These are phyloP conservation scores for Candida pseudoglaebosa DNA, from an alignment of 805 yeast species.

Conservation along the genomic window DNA sequence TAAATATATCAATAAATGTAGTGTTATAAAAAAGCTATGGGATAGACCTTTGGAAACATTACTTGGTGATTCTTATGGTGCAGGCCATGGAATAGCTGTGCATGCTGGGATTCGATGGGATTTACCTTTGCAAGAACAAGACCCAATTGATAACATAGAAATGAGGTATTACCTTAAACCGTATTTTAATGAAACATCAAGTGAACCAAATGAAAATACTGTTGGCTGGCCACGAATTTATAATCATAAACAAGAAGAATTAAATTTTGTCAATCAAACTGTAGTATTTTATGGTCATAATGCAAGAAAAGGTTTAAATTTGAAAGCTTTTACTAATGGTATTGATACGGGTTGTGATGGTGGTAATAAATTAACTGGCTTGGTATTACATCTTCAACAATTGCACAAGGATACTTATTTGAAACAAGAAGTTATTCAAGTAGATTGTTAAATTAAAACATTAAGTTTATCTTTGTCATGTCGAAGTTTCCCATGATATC, in stretches of 20 bases:
- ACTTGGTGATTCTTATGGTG: slow-evolving; percentile 18
- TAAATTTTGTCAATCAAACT: slow-evolving; percentile 26
- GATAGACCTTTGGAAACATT: slow-evolving; percentile 44
- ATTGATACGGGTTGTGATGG: slow-evolving; percentile 79
- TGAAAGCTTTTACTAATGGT: slow-evolving; percentile 68
- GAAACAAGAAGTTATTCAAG: slow-evolving; percentile 22
- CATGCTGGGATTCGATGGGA: slow-evolving; percentile 84
- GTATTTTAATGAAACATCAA: slow-evolving; percentile 54
- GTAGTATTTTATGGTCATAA: slow-evolving; percentile 85
- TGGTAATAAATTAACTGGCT: slow-evolving; percentile 67
- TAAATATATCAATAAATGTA: slow-evolving; percentile 55
- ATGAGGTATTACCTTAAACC: slow-evolving; percentile 70
- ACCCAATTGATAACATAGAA: slow-evolving; percentile 59
- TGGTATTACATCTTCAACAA: slow-evolving; percentile 40
- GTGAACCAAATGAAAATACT: slow-evolving; percentile 34
- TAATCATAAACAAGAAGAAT: slow-evolving; percentile 41
- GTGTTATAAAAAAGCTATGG: slow-evolving; percentile 62
- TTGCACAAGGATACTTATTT: slow-evolving; percentile 12
- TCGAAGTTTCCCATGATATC: no score
- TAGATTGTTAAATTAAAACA: no score
- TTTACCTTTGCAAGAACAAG: slow-evolving; percentile 50
- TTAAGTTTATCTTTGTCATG: no score
- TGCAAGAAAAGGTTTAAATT: slow-evolving; percentile 69
- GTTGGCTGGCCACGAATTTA: slow-evolving; percentile 58
- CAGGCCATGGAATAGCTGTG: slow-evolving; percentile 51